phyloP scores from a whole-genome alignment of 2,329 filamentous ascomycete genomes.

The Lachnellula cervina region DNA sequence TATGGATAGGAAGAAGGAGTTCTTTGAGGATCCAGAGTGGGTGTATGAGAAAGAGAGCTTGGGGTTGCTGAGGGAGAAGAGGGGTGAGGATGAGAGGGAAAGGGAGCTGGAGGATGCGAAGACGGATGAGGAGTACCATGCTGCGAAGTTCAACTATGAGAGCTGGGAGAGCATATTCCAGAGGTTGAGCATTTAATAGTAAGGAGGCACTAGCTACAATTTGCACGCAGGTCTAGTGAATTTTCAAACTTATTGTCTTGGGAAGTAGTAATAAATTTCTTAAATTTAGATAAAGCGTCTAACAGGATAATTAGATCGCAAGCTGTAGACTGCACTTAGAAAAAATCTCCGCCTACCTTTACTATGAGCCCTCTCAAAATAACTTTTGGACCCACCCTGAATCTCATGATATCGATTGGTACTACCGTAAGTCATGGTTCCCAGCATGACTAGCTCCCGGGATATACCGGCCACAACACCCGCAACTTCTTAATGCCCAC shows the following conservation, averaged over 20 bases:
- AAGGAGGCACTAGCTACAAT: neutral
- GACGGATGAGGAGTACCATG: neutral
- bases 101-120: neutral
- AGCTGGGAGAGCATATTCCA: conserved; percentile 6
- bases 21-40: neutral
- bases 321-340: too few relatives aligned
- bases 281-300: too few relatives aligned
- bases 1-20: neutral
- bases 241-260: neutral
- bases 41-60: neutral
- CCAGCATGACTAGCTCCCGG: too few relatives aligned
- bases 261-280: neutral
- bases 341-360: too few relatives aligned
- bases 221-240: too few relatives aligned
- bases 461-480: too few relatives aligned
- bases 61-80: neutral
- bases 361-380: too few relatives aligned
- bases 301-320: too few relatives aligned
- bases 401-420: too few relatives aligned
- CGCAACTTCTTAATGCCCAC: too few relatives aligned
- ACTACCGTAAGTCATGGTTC: too few relatives aligned
- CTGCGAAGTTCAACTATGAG: neutral
- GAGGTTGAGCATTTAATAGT: conserved; percentile 1
- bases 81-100: neutral
- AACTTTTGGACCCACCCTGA: too few relatives aligned